These are phyloP conservation scores for Ploettnerulaceae sp. DNA, from an alignment of 2,329 filamentous ascomycete genomes.

Conservation along the genomic window DNA sequence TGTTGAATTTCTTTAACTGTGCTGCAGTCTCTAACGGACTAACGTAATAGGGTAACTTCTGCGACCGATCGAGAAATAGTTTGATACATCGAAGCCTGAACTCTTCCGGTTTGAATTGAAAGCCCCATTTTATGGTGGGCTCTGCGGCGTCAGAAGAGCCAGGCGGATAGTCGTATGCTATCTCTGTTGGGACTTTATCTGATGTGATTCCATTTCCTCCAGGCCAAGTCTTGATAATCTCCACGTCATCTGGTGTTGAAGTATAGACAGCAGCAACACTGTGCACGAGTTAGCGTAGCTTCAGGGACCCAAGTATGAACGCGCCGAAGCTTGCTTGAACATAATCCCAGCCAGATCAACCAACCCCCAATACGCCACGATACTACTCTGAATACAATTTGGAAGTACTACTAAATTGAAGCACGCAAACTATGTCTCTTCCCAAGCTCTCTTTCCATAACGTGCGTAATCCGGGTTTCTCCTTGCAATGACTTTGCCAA, in stretches of 20 bases:
- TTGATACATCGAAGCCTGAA: conserved; percentile 76
- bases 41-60: conserved; percentile 77
- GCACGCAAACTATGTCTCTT: no score
- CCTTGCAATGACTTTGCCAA: neutral
- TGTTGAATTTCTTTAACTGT: conserved; percentile 67
- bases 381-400: no score
- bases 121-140: conserved; percentile 67
- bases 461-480: no score
- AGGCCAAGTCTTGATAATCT: conserved; percentile 82
- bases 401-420: no score
- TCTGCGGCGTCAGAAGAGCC: conserved; percentile 37
- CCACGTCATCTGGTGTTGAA: conserved; percentile 71
- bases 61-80: conserved; percentile 74
- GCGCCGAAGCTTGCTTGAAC: no score
- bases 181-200: conserved; percentile 79
- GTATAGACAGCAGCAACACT: conserved; percentile 70
- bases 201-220: conserved; percentile 83
- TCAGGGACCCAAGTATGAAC: no score
- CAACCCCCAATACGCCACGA: no score
- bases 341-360: no score
- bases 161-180: conserved; percentile 50
- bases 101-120: conserved; percentile 76
- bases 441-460: no score
- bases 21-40: conserved; percentile 72
- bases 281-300: conserved; percentile 17